Base-by-base conservation (phyloP, 305 asterid genomes). In the Coffea humblotiana region DNA sequence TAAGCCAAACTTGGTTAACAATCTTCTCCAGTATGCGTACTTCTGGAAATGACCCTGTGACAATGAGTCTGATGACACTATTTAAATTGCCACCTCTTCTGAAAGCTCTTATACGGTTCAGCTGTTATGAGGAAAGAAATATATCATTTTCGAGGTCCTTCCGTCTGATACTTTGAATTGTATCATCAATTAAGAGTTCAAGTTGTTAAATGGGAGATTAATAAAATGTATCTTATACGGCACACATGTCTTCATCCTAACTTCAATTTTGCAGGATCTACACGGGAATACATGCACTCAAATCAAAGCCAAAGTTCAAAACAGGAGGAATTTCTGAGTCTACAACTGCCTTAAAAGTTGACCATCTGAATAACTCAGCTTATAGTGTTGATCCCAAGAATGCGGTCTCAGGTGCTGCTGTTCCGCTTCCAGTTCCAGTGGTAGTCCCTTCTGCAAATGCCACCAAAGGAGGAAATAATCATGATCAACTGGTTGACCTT, bases 251-350 rank as follows among this genome's bases (percentile, higher is more conserved):
- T 16, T 60, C 54, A 27, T 80, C 19, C n/a, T 67, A 14, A 47
- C 43, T 61, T 65, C 9, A 60, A 74, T 69, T 66, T 73, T 77
- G 80, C 90, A 93, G 99, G 89, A 89, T 96, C 60, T 90, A 84
- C 89, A 94, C 98, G 3, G 92, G 94, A 71, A 90, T 96, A 75
- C 99, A 96, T 72, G 99, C 98, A 9, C 83, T 90, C 35, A 94
- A 92, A 83, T 85, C 97, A 60, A 96, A 92, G 87, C 86, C 97
- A 12, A 92, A 90, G 82, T 74, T 88, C 75, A 95, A 90, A 87
- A 84, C 90, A 3, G 97, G 93, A 82, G 91, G 90, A 23, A 90
- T 91, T 56, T 88, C 97, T 0, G 98, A 91, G 84, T 82, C 97
- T 1, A 85, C 94, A 0, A 82, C 93, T 40, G 89, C 94, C 79